A percentile compares a stretch with the other conserved stretches of the same genome.
Conservation (phyloP, 768 basidiomycete genomes). For the Asterophora lycoperdoides region DNA sequence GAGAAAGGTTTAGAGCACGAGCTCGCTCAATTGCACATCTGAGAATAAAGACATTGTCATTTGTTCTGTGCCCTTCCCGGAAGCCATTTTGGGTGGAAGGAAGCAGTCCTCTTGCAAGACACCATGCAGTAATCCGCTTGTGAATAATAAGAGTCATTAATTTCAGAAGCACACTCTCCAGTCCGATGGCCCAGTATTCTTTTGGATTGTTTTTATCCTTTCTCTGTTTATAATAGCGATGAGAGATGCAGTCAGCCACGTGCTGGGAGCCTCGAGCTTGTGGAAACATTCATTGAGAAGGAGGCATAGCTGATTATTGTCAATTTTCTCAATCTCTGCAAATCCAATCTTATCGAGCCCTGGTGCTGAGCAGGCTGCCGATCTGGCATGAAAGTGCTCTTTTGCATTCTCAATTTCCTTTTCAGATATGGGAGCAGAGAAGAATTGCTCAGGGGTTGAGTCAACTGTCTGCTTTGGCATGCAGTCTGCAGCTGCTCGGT, state of each 20-base stretch:
- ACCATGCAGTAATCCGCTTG: constrained; percentile 15
- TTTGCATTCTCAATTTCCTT: constrained; percentile 8
- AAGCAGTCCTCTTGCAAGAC: constrained; percentile 7
- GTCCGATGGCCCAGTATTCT: constrained; percentile 16
- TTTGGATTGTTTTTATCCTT: constrained; percentile 15
- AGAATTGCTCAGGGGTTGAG: neutral
- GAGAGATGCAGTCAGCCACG: neutral
- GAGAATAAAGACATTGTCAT: constrained; percentile 8
- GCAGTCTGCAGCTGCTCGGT: neutral
- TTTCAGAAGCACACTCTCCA: constrained; percentile 20
- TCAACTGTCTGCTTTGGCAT: constrained; percentile 1
- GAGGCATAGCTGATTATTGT: constrained; percentile 2
- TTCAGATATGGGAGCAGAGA: constrained; percentile 1
- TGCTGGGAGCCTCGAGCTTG: neutral
- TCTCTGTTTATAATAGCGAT: constrained; percentile 12
- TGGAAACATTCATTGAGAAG: constrained; percentile 7
- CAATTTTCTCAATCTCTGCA: constrained; percentile 4
- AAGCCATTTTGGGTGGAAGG: constrained; percentile 27
- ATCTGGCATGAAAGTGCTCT: constrained; percentile 1
- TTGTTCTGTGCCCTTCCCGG: constrained; percentile 18
- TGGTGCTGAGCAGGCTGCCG: neutral
- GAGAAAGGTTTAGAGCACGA: constrained; percentile 1
- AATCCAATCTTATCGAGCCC: constrained; percentile 4
- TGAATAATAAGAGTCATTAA: constrained; percentile 22
- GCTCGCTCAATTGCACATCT: constrained; percentile 14